Conservation (phyloP, 371 early-diverging fungal species). For the Sanchytrium tribonematis region DNA sequence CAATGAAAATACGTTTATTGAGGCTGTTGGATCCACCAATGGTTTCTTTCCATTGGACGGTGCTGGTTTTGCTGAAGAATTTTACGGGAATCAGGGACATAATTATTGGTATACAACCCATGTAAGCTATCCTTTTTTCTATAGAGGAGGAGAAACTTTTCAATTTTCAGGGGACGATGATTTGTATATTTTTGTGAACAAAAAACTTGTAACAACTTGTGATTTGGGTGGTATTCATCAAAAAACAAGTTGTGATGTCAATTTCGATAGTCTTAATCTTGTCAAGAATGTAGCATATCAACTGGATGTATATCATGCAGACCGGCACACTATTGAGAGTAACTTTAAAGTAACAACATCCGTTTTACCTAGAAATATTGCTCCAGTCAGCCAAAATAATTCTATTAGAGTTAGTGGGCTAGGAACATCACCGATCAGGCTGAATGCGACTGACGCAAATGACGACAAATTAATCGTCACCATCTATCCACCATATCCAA, state of each 20-base stretch:
- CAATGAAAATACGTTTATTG: neutral
- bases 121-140: constrained; percentile 2
- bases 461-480: neutral
- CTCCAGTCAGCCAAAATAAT: constrained; percentile 1
- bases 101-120: constrained; percentile 4
- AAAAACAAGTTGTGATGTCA: constrained; percentile 1
- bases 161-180: constrained; percentile 7
- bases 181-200: constrained; percentile 7
- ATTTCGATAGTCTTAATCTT: constrained; percentile 2
- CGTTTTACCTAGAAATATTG: constrained; percentile 4
- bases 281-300: neutral
- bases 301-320: constrained; percentile 5
- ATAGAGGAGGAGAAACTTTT: constrained; percentile 6
- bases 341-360: constrained; percentile 6
- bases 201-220: constrained; percentile 3
- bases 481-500: neutral
- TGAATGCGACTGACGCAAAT: neutral
- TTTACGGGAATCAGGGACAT: neutral
- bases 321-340: constrained; percentile 5
- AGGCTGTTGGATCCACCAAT: neutral
- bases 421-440: neutral
- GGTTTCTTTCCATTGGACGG: constrained; percentile 5
- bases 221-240: constrained; percentile 8
- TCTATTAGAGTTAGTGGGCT: neutral
- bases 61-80: constrained; percentile 1